These are phyloP conservation scores for Castanea mollissima DNA, from an alignment of 306 rosid genomes.

Conservation along the genomic window DNA sequence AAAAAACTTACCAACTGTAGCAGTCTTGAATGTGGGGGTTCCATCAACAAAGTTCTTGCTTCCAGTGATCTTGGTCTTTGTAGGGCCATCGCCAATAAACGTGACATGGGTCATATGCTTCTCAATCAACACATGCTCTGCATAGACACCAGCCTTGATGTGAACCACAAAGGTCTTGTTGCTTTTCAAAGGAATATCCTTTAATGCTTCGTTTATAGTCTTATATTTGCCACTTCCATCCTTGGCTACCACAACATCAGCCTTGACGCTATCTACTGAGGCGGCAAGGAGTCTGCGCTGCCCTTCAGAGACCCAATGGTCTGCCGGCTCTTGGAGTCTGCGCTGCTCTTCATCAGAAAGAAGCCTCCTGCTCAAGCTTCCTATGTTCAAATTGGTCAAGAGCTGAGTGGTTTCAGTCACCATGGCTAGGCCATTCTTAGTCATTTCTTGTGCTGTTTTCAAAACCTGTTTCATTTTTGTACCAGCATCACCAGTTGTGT, in stretches of 20 bases:
- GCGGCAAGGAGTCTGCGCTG: slow-evolving; percentile 27
- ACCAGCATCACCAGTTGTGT: slow-evolving; percentile 44
- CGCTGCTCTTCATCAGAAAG: not conserved
- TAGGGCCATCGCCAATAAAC: slow-evolving; percentile 77
- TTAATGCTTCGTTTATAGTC: slow-evolving; percentile 54
- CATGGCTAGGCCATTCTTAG: slow-evolving; percentile 65
- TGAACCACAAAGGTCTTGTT: slow-evolving; percentile 54
- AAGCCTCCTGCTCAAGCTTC: slow-evolving; percentile 13
- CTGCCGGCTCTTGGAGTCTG: too few relatives aligned
- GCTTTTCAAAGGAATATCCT: slow-evolving; percentile 41
- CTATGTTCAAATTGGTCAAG: not conserved
- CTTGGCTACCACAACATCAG: slow-evolving; percentile 59
- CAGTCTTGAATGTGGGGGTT: slow-evolving; percentile 39
- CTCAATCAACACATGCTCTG: slow-evolving; percentile 32
- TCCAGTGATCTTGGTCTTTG: slow-evolving; percentile 52
- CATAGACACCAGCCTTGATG: slow-evolving; percentile 63
- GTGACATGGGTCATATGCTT: slow-evolving; percentile 40
- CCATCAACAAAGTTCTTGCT: slow-evolving; percentile 47
- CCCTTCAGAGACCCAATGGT: slow-evolving; percentile 33
- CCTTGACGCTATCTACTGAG: not conserved
- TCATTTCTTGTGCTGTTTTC: slow-evolving; percentile 45
- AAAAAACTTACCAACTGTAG: slow-evolving; percentile 58
- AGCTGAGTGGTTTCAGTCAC: slow-evolving; percentile 24
- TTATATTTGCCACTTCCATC: slow-evolving; percentile 64
- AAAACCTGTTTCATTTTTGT: slow-evolving; percentile 38